Base-by-base conservation (phyloP, 257 asterid genomes). In the Solanum okadae region DNA sequence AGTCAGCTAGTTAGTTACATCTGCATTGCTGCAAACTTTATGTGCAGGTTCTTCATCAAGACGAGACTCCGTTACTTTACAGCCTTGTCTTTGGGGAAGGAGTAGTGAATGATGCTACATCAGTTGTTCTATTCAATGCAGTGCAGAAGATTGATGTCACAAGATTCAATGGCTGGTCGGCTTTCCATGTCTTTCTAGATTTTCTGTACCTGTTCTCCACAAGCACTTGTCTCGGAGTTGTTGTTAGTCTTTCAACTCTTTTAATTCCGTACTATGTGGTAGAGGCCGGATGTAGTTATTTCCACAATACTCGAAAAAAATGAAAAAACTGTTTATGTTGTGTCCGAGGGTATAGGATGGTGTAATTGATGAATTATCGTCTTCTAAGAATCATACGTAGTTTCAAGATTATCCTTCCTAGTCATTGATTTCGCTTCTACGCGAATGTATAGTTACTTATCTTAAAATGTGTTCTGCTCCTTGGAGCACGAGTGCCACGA, bases 61-160 rank as follows among this genome's bases (percentile, higher is more conserved):
- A 97, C 25, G 98, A 95, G 85, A 97, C 98, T 85, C 99, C 99
- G 33, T 88, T 97, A 86, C 92, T 97, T 15, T 96, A 97, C 93
- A 97, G 99, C 95, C 92, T 97, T 67, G 98, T 97, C 83, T 97
- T 97, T 49, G 99, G 99, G 75, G 99, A 97, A 93, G 99, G 99
- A 65, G 98, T 97, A 49, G 99, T 97, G 59, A 97, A 97, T 88
- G 99, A 97, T 92, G 99, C 99, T 38, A 95, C 99, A 46, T 93
- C 99, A 71, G 99, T 97, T 85, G 99, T 97, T 49, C 94, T 97
- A 59, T 97, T 96, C 91, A 95, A 97, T 86, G 98, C 99, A 38
- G 87, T 97, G 79, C 99, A 97, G 90, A 95, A 96, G 97, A 92
- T 96, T 63, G 96, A 97, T 86, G 95, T 95, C 49, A 77, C 86